Conservation (phyloP, 257 asterid species). For the Linderniella brevidens region DNA sequence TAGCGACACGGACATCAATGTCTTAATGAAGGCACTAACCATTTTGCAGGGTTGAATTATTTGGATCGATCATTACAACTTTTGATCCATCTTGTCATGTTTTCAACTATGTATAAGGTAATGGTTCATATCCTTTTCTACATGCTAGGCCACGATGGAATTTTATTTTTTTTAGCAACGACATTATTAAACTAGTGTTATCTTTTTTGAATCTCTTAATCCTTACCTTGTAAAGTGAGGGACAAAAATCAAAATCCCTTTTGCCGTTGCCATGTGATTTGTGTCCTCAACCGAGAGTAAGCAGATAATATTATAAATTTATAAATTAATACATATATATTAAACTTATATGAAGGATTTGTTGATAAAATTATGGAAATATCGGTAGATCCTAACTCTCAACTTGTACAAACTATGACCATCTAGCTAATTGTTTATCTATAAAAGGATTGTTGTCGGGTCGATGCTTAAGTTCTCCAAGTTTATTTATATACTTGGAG, state of each 20-base stretch:
- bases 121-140: conserved; percentile 20
- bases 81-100: conserved; percentile 43
- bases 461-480: conserved; percentile 5
- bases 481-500: no score
- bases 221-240: conserved; percentile 35
- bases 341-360: no score
- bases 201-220: no score
- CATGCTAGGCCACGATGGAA: conserved; percentile 18
- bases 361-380: no score
- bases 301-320: conserved; percentile 13
- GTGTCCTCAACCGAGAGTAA: conserved; percentile 18
- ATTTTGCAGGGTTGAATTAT: background rate
- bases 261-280: conserved; percentile 32
- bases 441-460: conserved; percentile 4
- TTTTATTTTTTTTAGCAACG: background rate
- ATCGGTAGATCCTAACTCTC: no score
- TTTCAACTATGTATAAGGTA: conserved; percentile 15
- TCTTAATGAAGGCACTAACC: conserved; percentile 13
- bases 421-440: no score
- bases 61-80: conserved; percentile 6
- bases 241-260: conserved; percentile 25
- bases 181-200: no score
- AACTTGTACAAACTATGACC: no score
- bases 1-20: conserved; percentile 10
- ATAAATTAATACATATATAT: background rate